Evolutionary conservation across 2,329 filamentous ascomycete species (phyloP), one percentile per base, ranked within the genome.

Genomic region (Emergomyces orientalis): DNA sequence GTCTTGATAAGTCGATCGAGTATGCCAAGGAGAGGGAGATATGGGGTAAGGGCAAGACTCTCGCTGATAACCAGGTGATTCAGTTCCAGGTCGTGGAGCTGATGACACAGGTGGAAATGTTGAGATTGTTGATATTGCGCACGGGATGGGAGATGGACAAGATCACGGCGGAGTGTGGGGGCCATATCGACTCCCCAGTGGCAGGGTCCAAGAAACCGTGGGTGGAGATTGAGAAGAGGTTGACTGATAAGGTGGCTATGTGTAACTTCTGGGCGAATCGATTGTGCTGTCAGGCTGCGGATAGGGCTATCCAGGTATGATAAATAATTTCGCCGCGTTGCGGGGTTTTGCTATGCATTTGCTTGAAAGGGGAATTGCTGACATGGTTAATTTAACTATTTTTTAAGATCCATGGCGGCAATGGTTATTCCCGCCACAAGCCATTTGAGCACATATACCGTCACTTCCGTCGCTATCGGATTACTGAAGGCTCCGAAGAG

Each of bases 381-480:
- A 30, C 39, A n/a, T n/a, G n/a, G n/a, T 9, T 3, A 37, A 17
- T 59, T 22, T 22, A 49, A 45, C 25, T 32, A 3, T 37, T 9
- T 30, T 54, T 25, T 62, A 39, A 70, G 70, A 70, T 85, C 13
- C 80, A 84, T 68, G 84, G 84, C 7, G 83, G 83, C 0, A 81
- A 82, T 68, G 83, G 84, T 1, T 86, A 86, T 69, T 82, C 79
- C 49, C 74, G 83, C 45, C 81, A 85, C 64, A 79, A 80, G 65
- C 83, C 83, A 0, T 87, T 87, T 67, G 84, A 87, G 73, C 84
- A 87, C 67, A 86, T 87, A 59, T 86, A 85, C 81, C 77, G 84
- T 59, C 84, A 87, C 73, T 85, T 86, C 71, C 74, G 85, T 49
- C 75, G 83, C 30, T 87, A 87, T 68, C 74, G 84, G 43, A 87